Evolutionary conservation across 2,329 filamentous ascomycete species (phyloP).

Genomic region (Fusarium tupiense): DNA sequence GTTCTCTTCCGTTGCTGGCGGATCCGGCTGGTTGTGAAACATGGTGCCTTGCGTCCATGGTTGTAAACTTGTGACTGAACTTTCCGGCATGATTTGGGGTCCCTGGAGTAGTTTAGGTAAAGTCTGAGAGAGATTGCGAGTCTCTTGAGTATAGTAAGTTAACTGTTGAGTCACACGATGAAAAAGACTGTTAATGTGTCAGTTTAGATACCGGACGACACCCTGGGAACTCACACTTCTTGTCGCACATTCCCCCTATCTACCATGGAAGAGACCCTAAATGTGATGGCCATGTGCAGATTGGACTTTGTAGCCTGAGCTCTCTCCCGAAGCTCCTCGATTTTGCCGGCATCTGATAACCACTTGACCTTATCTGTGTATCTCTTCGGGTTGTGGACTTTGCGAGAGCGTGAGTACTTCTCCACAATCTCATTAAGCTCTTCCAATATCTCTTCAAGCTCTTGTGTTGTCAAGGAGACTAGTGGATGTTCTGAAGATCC

Average conservation of each 20-base stretch:
- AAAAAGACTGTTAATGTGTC: background rate
- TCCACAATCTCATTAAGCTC: background rate
- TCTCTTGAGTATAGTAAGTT: background rate
- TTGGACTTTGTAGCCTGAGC: background rate
- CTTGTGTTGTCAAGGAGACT: background rate
- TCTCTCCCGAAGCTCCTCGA: slow-evolving; percentile 8
- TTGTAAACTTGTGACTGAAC: accelerated
- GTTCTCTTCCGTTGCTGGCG: accelerated
- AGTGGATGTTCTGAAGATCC: background rate
- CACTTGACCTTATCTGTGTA: slow-evolving; percentile 11
- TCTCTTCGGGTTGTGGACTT: background rate
- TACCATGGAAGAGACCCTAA: slow-evolving; percentile 1
- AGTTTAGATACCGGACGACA: accelerated
- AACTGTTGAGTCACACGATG: background rate
- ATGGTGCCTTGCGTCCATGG: accelerated
- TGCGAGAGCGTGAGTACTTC: background rate
- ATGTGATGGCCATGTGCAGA: background rate
- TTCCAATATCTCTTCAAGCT: background rate
- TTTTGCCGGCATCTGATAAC: slow-evolving; percentile 5
- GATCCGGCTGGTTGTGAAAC: accelerated
- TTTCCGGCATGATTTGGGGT: accelerated
- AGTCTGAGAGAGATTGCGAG: accelerated
- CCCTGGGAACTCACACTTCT: slow-evolving; percentile 21
- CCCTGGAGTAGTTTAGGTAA: accelerated
- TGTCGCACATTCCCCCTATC: background rate